These are phyloP conservation scores for Immersiporthe knoxdaviesiana DNA, from an alignment of 2,329 filamentous ascomycete species.

Conservation along the genomic window DNA sequence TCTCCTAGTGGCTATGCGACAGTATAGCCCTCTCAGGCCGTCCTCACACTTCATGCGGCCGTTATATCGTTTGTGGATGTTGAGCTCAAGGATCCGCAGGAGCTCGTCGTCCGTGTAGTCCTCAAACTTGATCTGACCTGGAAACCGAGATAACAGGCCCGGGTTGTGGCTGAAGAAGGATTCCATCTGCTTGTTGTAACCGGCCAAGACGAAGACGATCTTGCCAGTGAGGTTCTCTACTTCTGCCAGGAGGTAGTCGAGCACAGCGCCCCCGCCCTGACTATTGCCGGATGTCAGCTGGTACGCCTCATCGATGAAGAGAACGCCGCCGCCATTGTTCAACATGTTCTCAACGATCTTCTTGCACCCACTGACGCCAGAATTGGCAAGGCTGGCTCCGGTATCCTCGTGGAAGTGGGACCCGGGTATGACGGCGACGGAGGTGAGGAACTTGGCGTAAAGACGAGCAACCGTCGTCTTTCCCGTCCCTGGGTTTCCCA, in stretches of 20 bases:
- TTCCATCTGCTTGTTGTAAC: conserved; percentile 77
- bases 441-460: conserved; percentile 67
- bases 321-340: conserved; percentile 63
- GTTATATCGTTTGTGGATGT: conserved; percentile 58
- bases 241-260: conserved; percentile 73
- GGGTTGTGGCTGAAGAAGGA: conserved; percentile 75
- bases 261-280: conserved; percentile 60
- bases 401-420: conserved; percentile 66
- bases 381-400: conserved; percentile 66
- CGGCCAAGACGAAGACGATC: conserved; percentile 72
- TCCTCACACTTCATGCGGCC: conserved; percentile 62
- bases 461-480: conserved; percentile 78
- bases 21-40: conserved; percentile 62
- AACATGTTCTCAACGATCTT: conserved; percentile 60
- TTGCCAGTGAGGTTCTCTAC: conserved; percentile 73
- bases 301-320: conserved; percentile 83
- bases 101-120: conserved; percentile 72
- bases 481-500: conserved; percentile 78
- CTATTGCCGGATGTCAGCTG: conserved; percentile 67
- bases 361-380: conserved; percentile 62
- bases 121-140: conserved; percentile 65
- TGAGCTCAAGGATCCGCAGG: conserved; percentile 59
- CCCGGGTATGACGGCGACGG: conserved; percentile 65
- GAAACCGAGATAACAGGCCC: conserved; percentile 71
- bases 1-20: conserved; percentile 63